A percentile compares a stretch with the other conserved stretches of the same genome.
Conservation (phyloP, 176 grass and related monocot genomes). For the Ensete glaucum region DNA sequence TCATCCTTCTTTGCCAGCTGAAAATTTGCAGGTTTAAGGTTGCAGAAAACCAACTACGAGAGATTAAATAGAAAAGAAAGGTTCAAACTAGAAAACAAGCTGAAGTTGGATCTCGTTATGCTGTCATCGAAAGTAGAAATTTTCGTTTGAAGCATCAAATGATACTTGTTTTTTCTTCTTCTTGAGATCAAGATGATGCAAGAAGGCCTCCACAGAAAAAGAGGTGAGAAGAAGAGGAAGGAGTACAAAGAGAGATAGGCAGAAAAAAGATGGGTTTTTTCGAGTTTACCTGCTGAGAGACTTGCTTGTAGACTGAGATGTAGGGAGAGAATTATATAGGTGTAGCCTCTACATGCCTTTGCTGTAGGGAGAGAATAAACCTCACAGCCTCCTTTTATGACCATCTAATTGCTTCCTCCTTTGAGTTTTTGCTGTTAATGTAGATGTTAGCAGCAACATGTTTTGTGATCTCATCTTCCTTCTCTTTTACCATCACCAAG, state of each 20-base stretch:
- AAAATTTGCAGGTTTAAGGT: not conserved
- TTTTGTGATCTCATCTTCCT: too few species aligned
- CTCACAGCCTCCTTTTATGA: too few species aligned
- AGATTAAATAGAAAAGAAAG: not conserved
- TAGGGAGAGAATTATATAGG: not conserved
- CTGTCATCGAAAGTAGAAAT: slow-evolving; percentile 13
- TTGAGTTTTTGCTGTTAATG: too few species aligned
- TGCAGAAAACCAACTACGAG: not conserved
- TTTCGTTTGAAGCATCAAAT: slow-evolving; percentile 5
- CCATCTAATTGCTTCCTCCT: too few species aligned
- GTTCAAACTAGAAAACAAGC: not conserved
- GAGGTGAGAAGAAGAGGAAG: not conserved
- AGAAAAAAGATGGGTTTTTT: not conserved
- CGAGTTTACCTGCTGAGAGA: slow-evolving; percentile 1
- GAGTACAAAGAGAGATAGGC: not conserved
- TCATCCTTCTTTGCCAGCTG: not conserved
- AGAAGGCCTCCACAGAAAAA: not conserved
- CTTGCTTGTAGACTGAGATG: slow-evolving; percentile 6
- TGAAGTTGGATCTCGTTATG: not conserved
- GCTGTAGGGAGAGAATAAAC: too few species aligned
- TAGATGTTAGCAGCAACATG: too few species aligned
- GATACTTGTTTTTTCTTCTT: not conserved
- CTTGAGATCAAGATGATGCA: not conserved
- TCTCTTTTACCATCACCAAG: not conserved
- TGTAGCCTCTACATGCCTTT: too few species aligned